A percentile compares a stretch with the other conserved stretches of the same genome.
Conservation (phyloP, 495 filamentous ascomycete species). For the Xanthoparmelia taractica region DNA sequence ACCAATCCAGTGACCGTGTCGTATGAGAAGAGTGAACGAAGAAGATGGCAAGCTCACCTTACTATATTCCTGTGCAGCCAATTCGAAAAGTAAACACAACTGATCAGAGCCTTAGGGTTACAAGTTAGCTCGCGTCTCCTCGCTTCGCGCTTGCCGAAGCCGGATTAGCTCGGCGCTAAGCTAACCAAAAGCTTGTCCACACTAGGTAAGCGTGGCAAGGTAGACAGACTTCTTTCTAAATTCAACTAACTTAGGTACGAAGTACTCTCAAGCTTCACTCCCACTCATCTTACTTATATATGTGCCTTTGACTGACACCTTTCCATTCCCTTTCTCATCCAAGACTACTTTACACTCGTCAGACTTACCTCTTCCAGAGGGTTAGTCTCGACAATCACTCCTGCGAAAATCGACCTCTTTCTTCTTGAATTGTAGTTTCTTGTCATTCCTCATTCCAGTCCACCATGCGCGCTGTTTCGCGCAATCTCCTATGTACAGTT, state of each 20-base stretch:
- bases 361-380: background rate
- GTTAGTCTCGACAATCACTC: background rate
- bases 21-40: background rate
- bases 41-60: background rate
- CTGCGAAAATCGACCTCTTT: background rate
- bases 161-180: background rate
- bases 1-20: background rate
- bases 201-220: too few relatives aligned
- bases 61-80: background rate
- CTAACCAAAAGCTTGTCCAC: background rate
- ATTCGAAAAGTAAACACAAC: background rate
- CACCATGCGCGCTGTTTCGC: conserved; percentile 7
- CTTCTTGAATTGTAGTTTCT: conserved; percentile 3
- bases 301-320: background rate
- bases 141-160: background rate
- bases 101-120: too few relatives aligned
- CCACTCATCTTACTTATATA: background rate
- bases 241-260: too few relatives aligned
- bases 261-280: background rate
- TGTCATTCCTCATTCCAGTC: background rate
- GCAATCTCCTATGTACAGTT: conserved; percentile 7
- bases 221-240: too few relatives aligned
- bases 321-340: too few relatives aligned
- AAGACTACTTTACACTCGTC: too few relatives aligned
- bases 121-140: background rate